phyloP scores from a whole-genome alignment of 1,284 basidiomycete species.

The Tranzscheliella williamsii region DNA sequence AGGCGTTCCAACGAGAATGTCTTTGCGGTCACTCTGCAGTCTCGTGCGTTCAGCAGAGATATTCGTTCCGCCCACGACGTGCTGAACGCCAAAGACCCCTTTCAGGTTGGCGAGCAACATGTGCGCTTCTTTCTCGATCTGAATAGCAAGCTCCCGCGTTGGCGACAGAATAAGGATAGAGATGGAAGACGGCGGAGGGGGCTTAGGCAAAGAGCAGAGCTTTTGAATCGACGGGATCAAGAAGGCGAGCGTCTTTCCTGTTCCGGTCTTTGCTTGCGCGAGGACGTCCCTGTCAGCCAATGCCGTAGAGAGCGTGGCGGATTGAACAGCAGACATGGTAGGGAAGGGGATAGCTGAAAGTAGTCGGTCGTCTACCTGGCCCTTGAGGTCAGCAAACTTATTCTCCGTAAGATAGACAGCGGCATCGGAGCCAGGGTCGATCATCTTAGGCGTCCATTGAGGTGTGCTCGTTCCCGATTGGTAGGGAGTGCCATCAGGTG shows the following conservation, averaged over 20 bases:
- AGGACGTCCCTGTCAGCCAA: constrained; percentile 64
- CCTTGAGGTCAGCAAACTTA: constrained; percentile 31
- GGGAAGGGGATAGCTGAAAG: constrained; percentile 59
- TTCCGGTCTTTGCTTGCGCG: constrained; percentile 87
- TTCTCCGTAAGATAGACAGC: constrained; percentile 33
- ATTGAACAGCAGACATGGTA: constrained; percentile 64
- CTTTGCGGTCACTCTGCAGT: constrained; percentile 50
- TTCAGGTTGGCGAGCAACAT: constrained; percentile 43
- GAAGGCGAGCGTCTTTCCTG: constrained; percentile 89
- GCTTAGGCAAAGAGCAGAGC: constrained; percentile 41
- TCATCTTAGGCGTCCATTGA: constrained; percentile 13
- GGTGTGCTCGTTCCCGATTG: constrained; percentile 17
- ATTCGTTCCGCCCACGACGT: constrained; percentile 64
- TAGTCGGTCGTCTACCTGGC: constrained; percentile 44
- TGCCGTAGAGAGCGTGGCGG: constrained; percentile 63
- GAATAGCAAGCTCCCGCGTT: constrained; percentile 64
- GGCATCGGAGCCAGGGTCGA: constrained; percentile 15
- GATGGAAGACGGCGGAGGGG: constrained; percentile 31
- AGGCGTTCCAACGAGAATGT: constrained; percentile 65
- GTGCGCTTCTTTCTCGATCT: constrained; percentile 58
- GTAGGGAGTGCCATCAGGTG: constrained; percentile 23
- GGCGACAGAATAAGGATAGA: constrained; percentile 64
- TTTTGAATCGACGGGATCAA: constrained; percentile 81
- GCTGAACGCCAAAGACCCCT: constrained; percentile 56
- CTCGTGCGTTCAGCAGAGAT: constrained; percentile 58